phyloP scores from a whole-genome alignment of 2,329 filamentous ascomycete species.

The Diplodia scrobiculata region DNA sequence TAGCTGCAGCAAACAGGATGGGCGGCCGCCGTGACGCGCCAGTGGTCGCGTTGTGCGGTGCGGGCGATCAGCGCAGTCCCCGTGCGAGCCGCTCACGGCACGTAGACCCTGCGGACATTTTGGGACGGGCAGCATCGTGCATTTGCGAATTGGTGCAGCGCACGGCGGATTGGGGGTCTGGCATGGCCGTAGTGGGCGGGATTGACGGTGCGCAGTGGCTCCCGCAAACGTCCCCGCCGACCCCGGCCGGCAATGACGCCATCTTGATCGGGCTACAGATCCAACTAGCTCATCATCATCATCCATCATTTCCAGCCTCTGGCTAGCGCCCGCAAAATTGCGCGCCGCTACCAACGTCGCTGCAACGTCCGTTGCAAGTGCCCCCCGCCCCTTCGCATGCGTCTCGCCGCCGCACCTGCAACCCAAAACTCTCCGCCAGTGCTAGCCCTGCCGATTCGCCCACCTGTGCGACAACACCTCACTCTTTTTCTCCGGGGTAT shows the following conservation, averaged over 20 bases:
- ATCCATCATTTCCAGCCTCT: neutral
- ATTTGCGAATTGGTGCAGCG: slow-evolving; percentile 6
- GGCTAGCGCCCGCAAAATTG: neutral
- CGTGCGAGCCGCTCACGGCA: slow-evolving; percentile 1
- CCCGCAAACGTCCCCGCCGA: slow-evolving; percentile 1
- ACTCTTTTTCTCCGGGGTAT: neutral
- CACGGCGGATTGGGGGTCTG: neutral
- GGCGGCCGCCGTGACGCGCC: slow-evolving; percentile 10
- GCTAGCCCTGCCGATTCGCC: neutral
- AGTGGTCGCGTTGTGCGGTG: slow-evolving; percentile 7
- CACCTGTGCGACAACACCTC: neutral
- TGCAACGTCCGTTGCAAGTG: slow-evolving; percentile 8
- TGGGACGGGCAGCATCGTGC: neutral
- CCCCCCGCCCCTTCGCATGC: neutral
- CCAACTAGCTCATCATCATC: neutral
- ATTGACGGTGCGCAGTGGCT: slow-evolving; percentile 10
- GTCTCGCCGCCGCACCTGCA: neutral
- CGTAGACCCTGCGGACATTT: slow-evolving; percentile 13
- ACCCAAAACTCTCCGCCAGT: slow-evolving; percentile 2
- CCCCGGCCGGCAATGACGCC: slow-evolving; percentile 19
- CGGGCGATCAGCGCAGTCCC: neutral
- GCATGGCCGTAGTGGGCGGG: neutral
- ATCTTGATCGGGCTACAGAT: no score
- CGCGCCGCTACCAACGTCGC: slow-evolving; percentile 15
- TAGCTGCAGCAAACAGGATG: slow-evolving; percentile 26